Conservation (phyloP, 345 rosid genomes). For the Salix caprea region DNA sequence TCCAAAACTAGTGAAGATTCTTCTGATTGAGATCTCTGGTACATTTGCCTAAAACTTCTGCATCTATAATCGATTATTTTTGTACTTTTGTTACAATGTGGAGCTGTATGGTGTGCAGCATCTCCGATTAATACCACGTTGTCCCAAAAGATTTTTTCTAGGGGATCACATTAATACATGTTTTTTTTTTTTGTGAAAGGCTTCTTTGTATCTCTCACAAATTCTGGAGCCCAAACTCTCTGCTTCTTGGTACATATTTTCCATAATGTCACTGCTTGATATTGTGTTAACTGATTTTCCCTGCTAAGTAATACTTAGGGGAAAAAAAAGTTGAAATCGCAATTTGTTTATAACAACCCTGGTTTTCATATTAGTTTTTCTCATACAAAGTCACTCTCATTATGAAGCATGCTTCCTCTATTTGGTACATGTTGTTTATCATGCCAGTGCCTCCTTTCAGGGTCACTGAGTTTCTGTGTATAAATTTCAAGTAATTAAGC, state of each 20-base stretch:
- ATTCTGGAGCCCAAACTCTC: conserved; percentile 16
- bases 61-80: conserved; percentile 74
- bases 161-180: conserved; percentile 50
- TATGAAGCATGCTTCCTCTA: no score
- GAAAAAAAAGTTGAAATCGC: no score
- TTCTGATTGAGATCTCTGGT: no score
- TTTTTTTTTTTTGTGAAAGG: no score
- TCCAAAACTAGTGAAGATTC: no score
- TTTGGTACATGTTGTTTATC: no score
- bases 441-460: no score
- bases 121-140: conserved; percentile 62
- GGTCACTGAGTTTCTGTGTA: background rate
- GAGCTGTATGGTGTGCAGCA: conserved; percentile 77
- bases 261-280: conserved; percentile 42
- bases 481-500: background rate
- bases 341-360: no score
- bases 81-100: conserved; percentile 76
- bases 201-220: conserved; percentile 51
- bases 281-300: no score
- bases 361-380: no score
- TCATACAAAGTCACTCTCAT: no score
- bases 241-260: conserved; percentile 55
- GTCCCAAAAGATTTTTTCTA: conserved; percentile 45
- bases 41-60: conserved; percentile 50
- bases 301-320: no score